Base-by-base conservation (phyloP, 208 protist genomes). In the Spongospora subterranea region DNA sequence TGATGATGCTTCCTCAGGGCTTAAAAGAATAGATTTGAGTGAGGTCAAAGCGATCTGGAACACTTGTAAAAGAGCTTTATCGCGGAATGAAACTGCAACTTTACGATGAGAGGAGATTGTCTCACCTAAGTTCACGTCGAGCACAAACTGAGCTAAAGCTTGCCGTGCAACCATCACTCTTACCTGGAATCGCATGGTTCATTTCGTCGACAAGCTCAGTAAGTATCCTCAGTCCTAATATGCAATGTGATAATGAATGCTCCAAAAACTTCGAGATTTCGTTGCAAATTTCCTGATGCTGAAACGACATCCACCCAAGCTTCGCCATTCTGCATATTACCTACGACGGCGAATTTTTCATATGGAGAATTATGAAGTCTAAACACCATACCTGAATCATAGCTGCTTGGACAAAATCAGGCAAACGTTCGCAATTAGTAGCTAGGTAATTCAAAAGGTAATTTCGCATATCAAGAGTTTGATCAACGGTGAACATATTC, bases 101-200 rank as follows among this genome's bases (percentile, higher is more conserved):
- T 82, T 82, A 6, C 71, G 6, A 13, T 82, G 71, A 35, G n/a
- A 6, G 11, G 71, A 82, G 35, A 82, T 35, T 43, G 71, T 82
- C n/a, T 82, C 71, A 20, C 71, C 71, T 82, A 60, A 60, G 71
- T n/a, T n/a, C n/a, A n/a, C n/a, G n/a, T n/a, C n/a, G n/a, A 35
- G 35, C n/a, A 82, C 35, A 40, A 20, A 6, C n/a, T 82, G n/a
- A 82, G 71, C 40, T 13, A 39, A 35, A 82, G n/a, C 17, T 40
- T 82, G 13, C 71, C 17, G 11, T 35, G n/a, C 6, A 43, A 35
- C 6, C 71, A 43, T 6, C 6, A 39, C 17, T 20, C 71, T 43
- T 35, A 82, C 71, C 40, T 82, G n/a, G 71, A 82, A 82, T 82
- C 17, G 71, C 71, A 82, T 82, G 71, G 71, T 82, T 82, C 71